These are phyloP conservation scores for Dioscorea cayenensis DNA, from an alignment of 116 monocot species.

Conservation along the genomic window DNA sequence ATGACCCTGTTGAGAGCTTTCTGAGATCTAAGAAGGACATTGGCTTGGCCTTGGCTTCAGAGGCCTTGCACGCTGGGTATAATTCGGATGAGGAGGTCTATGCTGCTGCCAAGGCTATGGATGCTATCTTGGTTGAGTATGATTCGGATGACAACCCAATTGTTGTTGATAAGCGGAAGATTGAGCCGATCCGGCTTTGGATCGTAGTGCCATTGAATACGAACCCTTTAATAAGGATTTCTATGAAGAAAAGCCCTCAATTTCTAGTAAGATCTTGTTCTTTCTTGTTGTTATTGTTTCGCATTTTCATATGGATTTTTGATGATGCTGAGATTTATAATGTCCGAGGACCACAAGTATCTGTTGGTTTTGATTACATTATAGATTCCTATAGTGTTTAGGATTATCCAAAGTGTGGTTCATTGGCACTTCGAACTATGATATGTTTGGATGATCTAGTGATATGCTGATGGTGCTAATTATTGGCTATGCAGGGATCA, in stretches of 20 bases:
- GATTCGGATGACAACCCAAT: conserved; percentile 94
- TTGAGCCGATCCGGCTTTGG: conserved; percentile 81
- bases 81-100: conserved; percentile 98
- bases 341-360: too few relatives aligned
- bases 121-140: conserved; percentile 91
- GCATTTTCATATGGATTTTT: not conserved
- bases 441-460: too few relatives aligned
- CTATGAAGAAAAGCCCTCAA: conserved; percentile 82
- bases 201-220: conserved; percentile 78
- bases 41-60: conserved; percentile 76
- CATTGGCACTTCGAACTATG: too few relatives aligned
- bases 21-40: conserved; percentile 85
- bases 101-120: conserved; percentile 92
- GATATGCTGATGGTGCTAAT: too few relatives aligned
- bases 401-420: too few relatives aligned
- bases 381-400: too few relatives aligned
- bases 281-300: not conserved
- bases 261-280: conserved; percentile 42
- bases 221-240: conserved; percentile 91
- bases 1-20: conserved; percentile 93
- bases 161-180: conserved; percentile 81
- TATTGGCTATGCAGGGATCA: too few relatives aligned
- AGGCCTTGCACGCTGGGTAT: conserved; percentile 80
- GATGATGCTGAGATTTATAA: not conserved
- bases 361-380: too few relatives aligned